phyloP scores from a whole-genome alignment of 495 filamentous ascomycete genomes.

The Niebla homalea region DNA sequence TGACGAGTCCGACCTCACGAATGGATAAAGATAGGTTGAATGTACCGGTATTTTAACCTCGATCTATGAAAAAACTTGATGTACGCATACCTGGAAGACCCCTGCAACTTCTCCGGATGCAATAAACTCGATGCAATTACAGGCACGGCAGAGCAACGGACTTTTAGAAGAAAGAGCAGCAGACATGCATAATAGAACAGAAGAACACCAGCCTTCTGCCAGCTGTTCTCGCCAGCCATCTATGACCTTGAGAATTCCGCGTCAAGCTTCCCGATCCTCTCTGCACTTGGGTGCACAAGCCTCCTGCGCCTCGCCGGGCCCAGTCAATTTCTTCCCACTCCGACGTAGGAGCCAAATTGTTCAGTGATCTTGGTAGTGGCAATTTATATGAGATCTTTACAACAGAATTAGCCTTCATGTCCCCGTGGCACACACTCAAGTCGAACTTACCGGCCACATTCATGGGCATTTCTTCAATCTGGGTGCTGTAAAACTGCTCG shows the following conservation, averaged over 20 bases:
- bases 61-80: constrained; percentile 11
- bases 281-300: background rate
- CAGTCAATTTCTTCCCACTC: too few relatives aligned
- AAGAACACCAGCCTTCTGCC: constrained; percentile 1
- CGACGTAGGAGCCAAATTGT: too few relatives aligned
- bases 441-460: constrained; percentile 37
- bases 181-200: constrained; percentile 6
- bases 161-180: constrained; percentile 6
- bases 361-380: background rate
- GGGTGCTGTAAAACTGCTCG: constrained; percentile 55
- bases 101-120: background rate
- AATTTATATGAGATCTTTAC: constrained; percentile 36
- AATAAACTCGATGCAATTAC: background rate
- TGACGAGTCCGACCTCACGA: background rate
- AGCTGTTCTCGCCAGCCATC: constrained; percentile 7
- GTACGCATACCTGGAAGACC: background rate
- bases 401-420: background rate
- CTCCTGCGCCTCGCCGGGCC: too few relatives aligned
- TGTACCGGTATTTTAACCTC: constrained; percentile 4
- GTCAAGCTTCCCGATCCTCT: constrained; percentile 3
- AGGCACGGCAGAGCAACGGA: constrained; percentile 4
- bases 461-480: constrained; percentile 52
- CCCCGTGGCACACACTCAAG: background rate
- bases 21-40: background rate
- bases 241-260: constrained; percentile 3